Evolutionary conservation across 106 monocot genomes (phyloP).

Genomic region (Allium cepa): DNA sequence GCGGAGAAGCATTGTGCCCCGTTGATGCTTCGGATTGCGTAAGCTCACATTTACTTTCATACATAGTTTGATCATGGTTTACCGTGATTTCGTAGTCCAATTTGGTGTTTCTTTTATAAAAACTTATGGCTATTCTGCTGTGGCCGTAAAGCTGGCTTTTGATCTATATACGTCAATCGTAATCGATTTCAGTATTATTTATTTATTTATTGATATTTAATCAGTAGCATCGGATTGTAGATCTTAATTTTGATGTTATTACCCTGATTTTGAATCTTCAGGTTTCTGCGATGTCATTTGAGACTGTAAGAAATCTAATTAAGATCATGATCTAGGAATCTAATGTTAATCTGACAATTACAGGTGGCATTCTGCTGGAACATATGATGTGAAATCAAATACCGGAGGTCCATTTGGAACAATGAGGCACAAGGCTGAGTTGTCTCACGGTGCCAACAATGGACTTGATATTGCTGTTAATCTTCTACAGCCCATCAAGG

Average conservation of each 20-base stretch:
- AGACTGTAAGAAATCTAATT: too few relatives aligned
- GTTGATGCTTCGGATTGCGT: constrained; percentile 83
- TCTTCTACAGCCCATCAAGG: constrained; percentile 62
- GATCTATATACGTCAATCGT: background rate
- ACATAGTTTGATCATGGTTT: too few relatives aligned
- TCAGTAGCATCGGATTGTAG: too few relatives aligned
- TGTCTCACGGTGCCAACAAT: constrained; percentile 40
- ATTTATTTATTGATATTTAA: too few relatives aligned
- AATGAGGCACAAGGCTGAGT: constrained; percentile 1
- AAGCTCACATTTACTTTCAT: background rate
- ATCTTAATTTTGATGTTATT: too few relatives aligned
- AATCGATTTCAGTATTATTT: too few relatives aligned
- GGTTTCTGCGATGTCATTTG: too few relatives aligned
- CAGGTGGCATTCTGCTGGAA: constrained; percentile 77
- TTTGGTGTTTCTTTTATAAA: too few relatives aligned
- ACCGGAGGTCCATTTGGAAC: constrained; percentile 33
- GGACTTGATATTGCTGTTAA: constrained; percentile 50
- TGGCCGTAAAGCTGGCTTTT: background rate
- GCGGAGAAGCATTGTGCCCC: constrained; percentile 94
- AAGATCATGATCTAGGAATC: too few relatives aligned
- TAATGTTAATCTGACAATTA: too few relatives aligned
- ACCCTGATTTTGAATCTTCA: too few relatives aligned
- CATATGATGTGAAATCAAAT: constrained; percentile 36
- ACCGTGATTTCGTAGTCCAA: too few relatives aligned
- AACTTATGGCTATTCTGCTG: background rate